Evolutionary conservation across 2,329 filamentous ascomycete species (phyloP).

Genomic region (Xylaria sp.): DNA sequence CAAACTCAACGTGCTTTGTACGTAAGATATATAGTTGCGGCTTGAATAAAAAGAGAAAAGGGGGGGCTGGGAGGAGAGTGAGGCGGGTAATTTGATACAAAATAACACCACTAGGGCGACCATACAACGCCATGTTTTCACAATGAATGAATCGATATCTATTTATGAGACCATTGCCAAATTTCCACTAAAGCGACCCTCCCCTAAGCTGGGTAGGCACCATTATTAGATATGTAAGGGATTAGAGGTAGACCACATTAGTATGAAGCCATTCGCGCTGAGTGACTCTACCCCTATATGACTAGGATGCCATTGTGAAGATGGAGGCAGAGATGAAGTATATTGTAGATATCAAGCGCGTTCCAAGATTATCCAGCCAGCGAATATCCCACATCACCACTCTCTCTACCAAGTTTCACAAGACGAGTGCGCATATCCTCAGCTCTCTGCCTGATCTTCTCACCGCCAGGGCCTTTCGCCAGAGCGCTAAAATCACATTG

Average conservation of each 20-base stretch:
- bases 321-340: neutral
- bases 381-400: conserved; percentile 71
- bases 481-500: conserved; percentile 62
- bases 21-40: neutral
- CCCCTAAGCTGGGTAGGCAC: no score
- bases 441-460: conserved; percentile 59
- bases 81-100: no score
- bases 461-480: conserved; percentile 48
- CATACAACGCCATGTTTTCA: neutral
- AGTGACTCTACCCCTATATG: no score
- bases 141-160: no score
- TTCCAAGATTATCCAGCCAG: conserved; percentile 58
- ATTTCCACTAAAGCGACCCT: no score
- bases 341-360: neutral
- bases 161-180: no score
- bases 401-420: conserved; percentile 68
- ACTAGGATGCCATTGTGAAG: neutral
- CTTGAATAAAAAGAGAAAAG: neutral
- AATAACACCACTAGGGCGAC: no score
- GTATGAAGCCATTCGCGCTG: neutral
- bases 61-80: neutral
- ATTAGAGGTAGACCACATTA: no score
- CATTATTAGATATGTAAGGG: no score
- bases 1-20: neutral
- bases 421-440: conserved; percentile 72